These are phyloP conservation scores for Fusarium citri DNA, from an alignment of 2,329 filamentous ascomycete genomes.

Conservation along the genomic window DNA sequence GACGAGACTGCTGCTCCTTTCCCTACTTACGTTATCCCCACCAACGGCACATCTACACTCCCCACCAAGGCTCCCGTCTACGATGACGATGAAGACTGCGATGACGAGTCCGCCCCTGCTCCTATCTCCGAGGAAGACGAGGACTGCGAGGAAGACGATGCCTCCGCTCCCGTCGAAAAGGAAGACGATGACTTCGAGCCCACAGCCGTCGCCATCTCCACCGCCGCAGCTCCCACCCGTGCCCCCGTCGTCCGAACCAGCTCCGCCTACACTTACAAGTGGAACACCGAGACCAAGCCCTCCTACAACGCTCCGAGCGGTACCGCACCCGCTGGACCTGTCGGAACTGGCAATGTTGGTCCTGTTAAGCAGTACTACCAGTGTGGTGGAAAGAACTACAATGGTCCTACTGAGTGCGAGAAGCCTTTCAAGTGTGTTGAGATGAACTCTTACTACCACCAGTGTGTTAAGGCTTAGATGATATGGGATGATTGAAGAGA, in stretches of 20 bases:
- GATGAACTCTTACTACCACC: constrained; percentile 39
- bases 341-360: constrained; percentile 22
- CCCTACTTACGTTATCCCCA: constrained; percentile 32
- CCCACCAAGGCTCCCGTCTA: constrained; percentile 3
- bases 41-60: constrained; percentile 29
- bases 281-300: constrained; percentile 37
- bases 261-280: constrained; percentile 30
- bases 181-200: constrained; percentile 15
- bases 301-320: constrained; percentile 18
- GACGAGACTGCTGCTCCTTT: constrained; percentile 9
- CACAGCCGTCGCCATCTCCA: neutral
- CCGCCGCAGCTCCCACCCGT: constrained; percentile 3
- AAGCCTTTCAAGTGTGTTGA: constrained; percentile 30
- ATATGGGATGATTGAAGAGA: too few relatives aligned
- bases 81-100: constrained; percentile 12
- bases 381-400: constrained; percentile 38
- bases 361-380: constrained; percentile 37
- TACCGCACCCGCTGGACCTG: constrained; percentile 20
- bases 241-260: constrained; percentile 41
- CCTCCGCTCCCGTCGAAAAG: constrained; percentile 2
- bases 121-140: constrained; percentile 13
- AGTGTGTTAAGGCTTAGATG: constrained; percentile 33
- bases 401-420: constrained; percentile 40
- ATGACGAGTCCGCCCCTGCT: neutral
- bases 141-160: constrained; percentile 4